phyloP scores from a whole-genome alignment of 345 rosid species.

The Fremontodendron californicum region DNA sequence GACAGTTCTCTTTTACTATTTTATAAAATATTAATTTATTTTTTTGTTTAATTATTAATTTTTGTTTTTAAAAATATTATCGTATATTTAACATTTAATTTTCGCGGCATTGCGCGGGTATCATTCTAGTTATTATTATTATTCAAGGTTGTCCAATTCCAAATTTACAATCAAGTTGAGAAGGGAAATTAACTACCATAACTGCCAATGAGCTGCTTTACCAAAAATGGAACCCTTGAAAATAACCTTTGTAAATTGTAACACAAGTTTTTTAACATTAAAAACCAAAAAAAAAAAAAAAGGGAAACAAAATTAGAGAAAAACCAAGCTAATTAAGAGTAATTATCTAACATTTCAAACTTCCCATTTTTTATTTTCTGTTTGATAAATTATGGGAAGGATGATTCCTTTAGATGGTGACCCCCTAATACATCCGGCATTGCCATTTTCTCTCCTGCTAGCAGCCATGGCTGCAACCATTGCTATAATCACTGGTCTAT shows the following conservation, averaged over 20 bases:
- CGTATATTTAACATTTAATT: too few relatives aligned
- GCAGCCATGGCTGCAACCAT: conserved; percentile 30
- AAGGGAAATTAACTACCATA: background rate
- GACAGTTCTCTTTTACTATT: too few relatives aligned
- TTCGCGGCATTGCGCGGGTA: too few relatives aligned
- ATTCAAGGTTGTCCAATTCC: background rate
- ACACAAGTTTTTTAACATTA: background rate
- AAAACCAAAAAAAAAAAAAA: background rate
- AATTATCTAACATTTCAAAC: background rate
- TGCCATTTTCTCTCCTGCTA: conserved; percentile 16
- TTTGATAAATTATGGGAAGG: conserved; percentile 31
- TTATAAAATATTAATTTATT: too few relatives aligned
- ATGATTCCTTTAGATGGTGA: conserved; percentile 20
- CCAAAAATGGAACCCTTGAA: background rate
- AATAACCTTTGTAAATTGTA: background rate
- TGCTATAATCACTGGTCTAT: conserved; percentile 38
- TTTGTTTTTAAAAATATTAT: too few relatives aligned
- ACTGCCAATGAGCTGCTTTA: background rate
- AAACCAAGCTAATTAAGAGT: background rate
- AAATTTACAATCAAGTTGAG: background rate
- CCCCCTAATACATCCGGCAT: conserved; percentile 4
- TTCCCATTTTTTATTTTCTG: background rate
- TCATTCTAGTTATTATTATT: too few relatives aligned
- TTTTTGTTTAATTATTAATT: too few relatives aligned
- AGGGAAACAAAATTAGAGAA: background rate